Base-by-base conservation (phyloP, 306 rosid genomes). In the Carpinus viminea region DNA sequence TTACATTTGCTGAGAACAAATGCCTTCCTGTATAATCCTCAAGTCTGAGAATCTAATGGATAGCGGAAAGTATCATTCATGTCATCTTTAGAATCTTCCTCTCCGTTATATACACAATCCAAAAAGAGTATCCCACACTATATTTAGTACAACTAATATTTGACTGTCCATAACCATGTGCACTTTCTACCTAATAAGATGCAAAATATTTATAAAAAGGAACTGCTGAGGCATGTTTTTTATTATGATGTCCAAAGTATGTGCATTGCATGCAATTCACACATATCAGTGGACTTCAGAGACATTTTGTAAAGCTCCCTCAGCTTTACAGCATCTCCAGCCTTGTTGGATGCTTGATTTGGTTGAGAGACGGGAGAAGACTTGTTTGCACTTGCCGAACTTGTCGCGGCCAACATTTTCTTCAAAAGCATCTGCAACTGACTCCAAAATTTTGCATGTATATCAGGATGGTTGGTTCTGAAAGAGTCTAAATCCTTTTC, bases 221-320 rank as follows among this genome's bases (percentile, higher is more conserved):
- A 64, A 48, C 57, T 47, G 62, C 15, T 76, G 41, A 56, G 24
- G 69, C 1, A n/a, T 61, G 31, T 69, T 76, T 61, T 76, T 60
- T 11, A 28, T 81, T 80, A 86, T 5, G 94, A 87, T 61, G 82
- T 82, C 98, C 98, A 94, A 79, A 92, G 38, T 76, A 28, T 50
- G 86, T 89, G 77, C 92, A 94, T 92, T 73, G 74, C 81, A 83
- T 85, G 87, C 81, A 91, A 81, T 75, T 89, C 91, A 68, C 72
- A 79, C 77, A 88, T 88, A 59, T 78, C 90, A 13, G 74, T 79
- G 76, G 86, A 76, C 87, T 88, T 92, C 26, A 92, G 89, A 77
- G 98, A 88, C 74, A 80, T 88, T 87, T 84, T 91, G 83, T 94
- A 94, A 76, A 94, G 94, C 83, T 91, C 93, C 86, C 90, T 91